Evolutionary conservation across 805 yeast species (phyloP).

Genomic region (Metschnikowia orientalis): DNA sequence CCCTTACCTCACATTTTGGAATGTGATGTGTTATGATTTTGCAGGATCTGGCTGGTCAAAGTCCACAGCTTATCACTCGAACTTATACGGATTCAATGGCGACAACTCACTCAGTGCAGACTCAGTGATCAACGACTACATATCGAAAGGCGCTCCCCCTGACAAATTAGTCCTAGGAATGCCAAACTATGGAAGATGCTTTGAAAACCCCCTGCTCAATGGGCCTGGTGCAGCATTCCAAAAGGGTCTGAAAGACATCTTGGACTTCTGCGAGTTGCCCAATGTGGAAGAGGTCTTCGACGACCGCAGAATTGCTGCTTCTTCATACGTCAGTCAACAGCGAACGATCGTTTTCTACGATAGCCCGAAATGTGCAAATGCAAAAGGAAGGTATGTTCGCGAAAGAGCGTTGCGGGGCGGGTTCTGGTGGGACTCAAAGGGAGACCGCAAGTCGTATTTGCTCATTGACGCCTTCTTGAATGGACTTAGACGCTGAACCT

Average conservation of each 20-base stretch:
- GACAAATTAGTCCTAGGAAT: slow-evolving; percentile 70
- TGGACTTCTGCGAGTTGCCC: slow-evolving; percentile 57
- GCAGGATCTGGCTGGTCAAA: slow-evolving; percentile 68
- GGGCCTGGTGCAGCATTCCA: slow-evolving; percentile 41
- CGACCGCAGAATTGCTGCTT: slow-evolving; percentile 42
- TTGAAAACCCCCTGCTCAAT: slow-evolving; percentile 28
- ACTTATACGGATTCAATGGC: slow-evolving; percentile 45
- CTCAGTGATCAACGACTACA: slow-evolving; percentile 43
- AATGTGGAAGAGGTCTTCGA: slow-evolving; percentile 50
- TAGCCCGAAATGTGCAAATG: slow-evolving; percentile 44
- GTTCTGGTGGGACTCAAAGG: slow-evolving; percentile 93
- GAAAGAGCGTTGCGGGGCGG: slow-evolving; percentile 65
- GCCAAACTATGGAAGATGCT: slow-evolving; percentile 73
- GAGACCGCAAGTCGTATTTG: slow-evolving; percentile 47
- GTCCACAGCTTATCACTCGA: slow-evolving; percentile 63
- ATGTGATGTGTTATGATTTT: slow-evolving; percentile 89
- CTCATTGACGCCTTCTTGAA: slow-evolving; percentile 37
- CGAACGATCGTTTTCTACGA: slow-evolving; percentile 48
- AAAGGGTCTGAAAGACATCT: slow-evolving; percentile 29
- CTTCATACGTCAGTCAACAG: slow-evolving; percentile 12
- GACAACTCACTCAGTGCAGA: slow-evolving; percentile 44
- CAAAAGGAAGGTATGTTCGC: slow-evolving; percentile 58
- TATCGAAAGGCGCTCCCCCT: slow-evolving; percentile 39
- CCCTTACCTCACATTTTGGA: slow-evolving; percentile 61
- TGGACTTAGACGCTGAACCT: slow-evolving; percentile 4